Conservation (phyloP, 208 protist species). For the Acanthamoeba lugdunensis region DNA sequence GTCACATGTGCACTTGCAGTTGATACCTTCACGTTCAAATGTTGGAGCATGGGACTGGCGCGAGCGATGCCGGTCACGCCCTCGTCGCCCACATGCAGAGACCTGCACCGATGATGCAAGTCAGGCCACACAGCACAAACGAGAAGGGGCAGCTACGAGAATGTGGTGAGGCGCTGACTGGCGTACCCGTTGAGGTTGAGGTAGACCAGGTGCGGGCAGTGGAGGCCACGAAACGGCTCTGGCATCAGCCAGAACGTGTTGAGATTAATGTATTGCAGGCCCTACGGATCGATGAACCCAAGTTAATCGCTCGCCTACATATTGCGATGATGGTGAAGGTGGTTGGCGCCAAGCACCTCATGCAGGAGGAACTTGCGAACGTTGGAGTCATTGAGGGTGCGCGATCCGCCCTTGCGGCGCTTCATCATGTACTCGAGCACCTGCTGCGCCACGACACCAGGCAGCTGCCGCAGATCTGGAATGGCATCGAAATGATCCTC, state of each 20-base stretch:
- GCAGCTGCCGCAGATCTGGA: background rate
- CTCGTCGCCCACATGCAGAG: conserved; percentile 11
- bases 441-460: background rate
- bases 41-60: background rate
- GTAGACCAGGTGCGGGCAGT: conserved; percentile 25
- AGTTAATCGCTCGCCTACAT: background rate
- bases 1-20: too few relatives aligned
- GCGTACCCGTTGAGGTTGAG: conserved; percentile 10
- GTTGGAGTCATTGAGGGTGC: background rate
- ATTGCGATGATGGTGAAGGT: background rate
- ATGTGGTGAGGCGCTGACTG: too few relatives aligned
- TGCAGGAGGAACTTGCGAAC: conserved; percentile 9
- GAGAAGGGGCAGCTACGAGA: background rate
- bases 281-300: background rate
- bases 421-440: conserved; percentile 56
- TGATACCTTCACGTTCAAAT: background rate
- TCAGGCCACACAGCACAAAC: background rate
- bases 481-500: conserved; percentile 17
- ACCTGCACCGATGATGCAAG: background rate
- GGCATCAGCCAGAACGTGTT: background rate
- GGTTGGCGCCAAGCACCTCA: background rate
- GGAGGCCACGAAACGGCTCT: background rate
- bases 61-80: conserved; percentile 2
- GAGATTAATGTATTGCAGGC: background rate
- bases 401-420: background rate